A percentile compares a stretch with the other conserved stretches of the same genome.
Conservation (phyloP, 2,329 filamentous ascomycete species). For the Aspergillus ruber region DNA sequence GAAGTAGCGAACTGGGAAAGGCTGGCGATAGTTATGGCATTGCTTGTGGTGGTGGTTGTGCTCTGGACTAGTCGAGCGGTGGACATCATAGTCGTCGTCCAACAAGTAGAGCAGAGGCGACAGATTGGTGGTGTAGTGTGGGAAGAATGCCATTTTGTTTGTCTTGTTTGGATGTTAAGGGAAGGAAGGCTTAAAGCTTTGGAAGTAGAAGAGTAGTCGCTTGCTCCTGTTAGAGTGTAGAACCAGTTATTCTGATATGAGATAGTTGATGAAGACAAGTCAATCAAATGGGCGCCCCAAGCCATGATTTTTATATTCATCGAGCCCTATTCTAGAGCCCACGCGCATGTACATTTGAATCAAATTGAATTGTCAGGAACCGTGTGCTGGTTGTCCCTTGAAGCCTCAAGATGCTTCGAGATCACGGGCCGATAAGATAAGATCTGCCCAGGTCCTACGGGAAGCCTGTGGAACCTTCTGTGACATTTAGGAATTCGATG, state of each 20-base stretch:
- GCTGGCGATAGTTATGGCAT: background rate
- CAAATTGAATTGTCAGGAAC: slow-evolving; percentile 1
- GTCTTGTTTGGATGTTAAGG: slow-evolving; percentile 8
- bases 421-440: slow-evolving; percentile 18
- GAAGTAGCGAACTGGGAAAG: slow-evolving; percentile 24
- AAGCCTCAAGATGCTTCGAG: slow-evolving; percentile 8
- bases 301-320: slow-evolving; percentile 10
- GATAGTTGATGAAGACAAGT: background rate
- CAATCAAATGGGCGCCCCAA: slow-evolving; percentile 2
- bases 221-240: background rate
- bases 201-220: background rate
- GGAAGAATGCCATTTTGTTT: slow-evolving; percentile 37
- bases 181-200: background rate
- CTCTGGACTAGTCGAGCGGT: slow-evolving; percentile 19
- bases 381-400: slow-evolving; percentile 2
- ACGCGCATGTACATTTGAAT: slow-evolving; percentile 3
- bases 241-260: background rate
- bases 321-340: slow-evolving; percentile 10
- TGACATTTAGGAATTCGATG: background rate
- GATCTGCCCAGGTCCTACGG: slow-evolving; percentile 5
- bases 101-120: slow-evolving; percentile 38
- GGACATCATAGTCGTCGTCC: slow-evolving; percentile 33
- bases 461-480: slow-evolving; percentile 11
- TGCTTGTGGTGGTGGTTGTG: slow-evolving; percentile 4
- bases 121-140: slow-evolving; percentile 31